A percentile compares a stretch with the other conserved stretches of the same genome.
Conservation (phyloP, 2,329 filamentous ascomycete genomes). For the Aspergillus alliaceus region DNA sequence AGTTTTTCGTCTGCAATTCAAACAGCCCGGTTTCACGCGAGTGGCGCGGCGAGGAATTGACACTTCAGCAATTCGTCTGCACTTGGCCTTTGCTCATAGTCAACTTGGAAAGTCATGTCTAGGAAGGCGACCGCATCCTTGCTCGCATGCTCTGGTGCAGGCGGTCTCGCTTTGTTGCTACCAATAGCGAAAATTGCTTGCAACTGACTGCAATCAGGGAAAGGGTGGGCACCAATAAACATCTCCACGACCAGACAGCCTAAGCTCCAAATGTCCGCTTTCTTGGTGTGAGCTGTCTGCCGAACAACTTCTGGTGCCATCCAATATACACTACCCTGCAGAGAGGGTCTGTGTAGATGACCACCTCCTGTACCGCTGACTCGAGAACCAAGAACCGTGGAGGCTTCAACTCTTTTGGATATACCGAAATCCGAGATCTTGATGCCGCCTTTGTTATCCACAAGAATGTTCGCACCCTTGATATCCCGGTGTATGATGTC, state of each 20-base stretch:
- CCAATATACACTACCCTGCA: constrained; percentile 98
- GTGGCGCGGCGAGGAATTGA: constrained; percentile 71
- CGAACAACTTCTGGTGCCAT: constrained; percentile 99
- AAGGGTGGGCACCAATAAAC: constrained; percentile 96
- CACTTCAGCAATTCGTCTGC: constrained; percentile 87
- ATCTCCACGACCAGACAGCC: constrained; percentile 97
- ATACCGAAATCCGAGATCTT: constrained; percentile 99
- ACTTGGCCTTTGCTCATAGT: constrained; percentile 86
- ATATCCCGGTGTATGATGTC: constrained; percentile 99
- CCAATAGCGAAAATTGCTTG: constrained; percentile 99
- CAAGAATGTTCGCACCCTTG: constrained; percentile 97
- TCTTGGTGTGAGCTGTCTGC: constrained; percentile 95
- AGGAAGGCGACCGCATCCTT: constrained; percentile 82
- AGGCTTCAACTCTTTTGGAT: constrained; percentile 93
- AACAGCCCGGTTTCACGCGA: constrained; percentile 50
- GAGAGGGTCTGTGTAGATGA: constrained; percentile 63
- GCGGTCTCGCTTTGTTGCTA: constrained; percentile 80
- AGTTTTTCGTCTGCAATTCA: background rate
- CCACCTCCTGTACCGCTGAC: constrained; percentile 39
- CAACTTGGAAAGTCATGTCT: constrained; percentile 87
- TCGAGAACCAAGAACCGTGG: constrained; percentile 66
- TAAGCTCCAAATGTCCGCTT: constrained; percentile 97
- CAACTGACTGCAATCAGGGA: constrained; percentile 94
- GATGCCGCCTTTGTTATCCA: constrained; percentile 98
- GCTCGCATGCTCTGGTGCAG: constrained; percentile 82